These are phyloP conservation scores for Sclerotiophoma versabilis DNA, from an alignment of 2,329 filamentous ascomycete genomes.

Conservation along the genomic window DNA sequence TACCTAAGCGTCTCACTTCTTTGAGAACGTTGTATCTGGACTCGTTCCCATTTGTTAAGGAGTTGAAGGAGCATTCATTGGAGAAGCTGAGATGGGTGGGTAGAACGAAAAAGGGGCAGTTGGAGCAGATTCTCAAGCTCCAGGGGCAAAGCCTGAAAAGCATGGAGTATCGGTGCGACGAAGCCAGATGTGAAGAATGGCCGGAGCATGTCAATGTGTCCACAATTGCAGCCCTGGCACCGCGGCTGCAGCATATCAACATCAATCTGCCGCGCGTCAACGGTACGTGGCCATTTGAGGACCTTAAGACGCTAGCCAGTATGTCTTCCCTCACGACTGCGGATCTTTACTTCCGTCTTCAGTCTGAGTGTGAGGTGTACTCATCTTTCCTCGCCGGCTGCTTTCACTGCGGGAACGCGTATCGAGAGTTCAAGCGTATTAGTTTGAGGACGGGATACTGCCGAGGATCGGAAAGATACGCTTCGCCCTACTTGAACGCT, in stretches of 20 bases:
- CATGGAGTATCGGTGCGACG: constrained; percentile 1
- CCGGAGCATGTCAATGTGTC: background rate
- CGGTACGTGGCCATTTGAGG: constrained; percentile 22
- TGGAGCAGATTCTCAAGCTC: background rate
- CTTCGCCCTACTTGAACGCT: constrained; percentile 6
- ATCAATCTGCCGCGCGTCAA: constrained; percentile 24
- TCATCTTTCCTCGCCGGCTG: background rate
- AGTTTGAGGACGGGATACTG: background rate
- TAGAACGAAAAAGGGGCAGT: background rate
- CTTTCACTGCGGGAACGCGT: background rate
- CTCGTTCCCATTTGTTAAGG: background rate
- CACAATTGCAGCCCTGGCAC: background rate
- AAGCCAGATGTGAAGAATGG: background rate
- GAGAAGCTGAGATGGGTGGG: background rate
- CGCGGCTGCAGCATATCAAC: constrained; percentile 11
- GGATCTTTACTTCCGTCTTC: constrained; percentile 1
- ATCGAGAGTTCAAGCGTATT: background rate
- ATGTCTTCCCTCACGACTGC: background rate
- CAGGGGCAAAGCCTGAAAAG: background rate
- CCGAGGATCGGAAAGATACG: background rate
- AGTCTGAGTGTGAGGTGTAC: background rate
- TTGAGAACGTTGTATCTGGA: background rate
- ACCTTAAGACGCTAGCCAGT: background rate
- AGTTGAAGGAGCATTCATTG: background rate
- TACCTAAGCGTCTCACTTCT: background rate